These are phyloP conservation scores for Oxyria digyna DNA, from an alignment of 148 eudicot genomes.

Conservation along the genomic window DNA sequence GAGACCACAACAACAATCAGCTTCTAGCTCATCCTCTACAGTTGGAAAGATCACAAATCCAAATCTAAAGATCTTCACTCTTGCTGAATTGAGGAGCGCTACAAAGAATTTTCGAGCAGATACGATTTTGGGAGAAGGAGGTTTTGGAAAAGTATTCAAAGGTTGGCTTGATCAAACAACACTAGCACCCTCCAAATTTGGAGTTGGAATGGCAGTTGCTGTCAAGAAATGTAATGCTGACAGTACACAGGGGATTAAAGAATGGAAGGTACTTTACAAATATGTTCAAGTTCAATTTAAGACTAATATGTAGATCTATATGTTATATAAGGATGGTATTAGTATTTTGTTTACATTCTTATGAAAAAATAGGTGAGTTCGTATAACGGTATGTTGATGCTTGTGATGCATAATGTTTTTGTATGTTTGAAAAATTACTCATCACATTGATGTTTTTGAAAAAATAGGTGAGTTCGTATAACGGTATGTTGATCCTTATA, in stretches of 20 bases:
- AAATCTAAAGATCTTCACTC: constrained; percentile 33
- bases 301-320: no score
- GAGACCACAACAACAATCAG: neutral
- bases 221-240: constrained; percentile 69
- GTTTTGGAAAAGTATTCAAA: constrained; percentile 74
- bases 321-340: no score
- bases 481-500: no score
- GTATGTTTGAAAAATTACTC: no score
- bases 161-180: constrained; percentile 65
- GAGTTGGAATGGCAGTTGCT: constrained; percentile 57
- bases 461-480: no score
- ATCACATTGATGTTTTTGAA: no score
- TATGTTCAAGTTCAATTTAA: no score
- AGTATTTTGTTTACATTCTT: no score
- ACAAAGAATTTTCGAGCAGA: constrained; percentile 56
- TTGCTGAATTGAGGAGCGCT: constrained; percentile 36
- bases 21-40: constrained; percentile 6
- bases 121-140: constrained; percentile 62
- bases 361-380: no score
- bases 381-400: no score
- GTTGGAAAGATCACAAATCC: constrained; percentile 38
- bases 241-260: constrained; percentile 66
- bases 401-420: no score
- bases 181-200: constrained; percentile 49
- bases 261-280: constrained; percentile 97